Percentiles rank a stretch among this genome's conserved stretches.
These are phyloP conservation scores for Halocafeteria seosinensis DNA, from an alignment of 108 stramenopile genomes.

Conservation along the genomic window DNA sequence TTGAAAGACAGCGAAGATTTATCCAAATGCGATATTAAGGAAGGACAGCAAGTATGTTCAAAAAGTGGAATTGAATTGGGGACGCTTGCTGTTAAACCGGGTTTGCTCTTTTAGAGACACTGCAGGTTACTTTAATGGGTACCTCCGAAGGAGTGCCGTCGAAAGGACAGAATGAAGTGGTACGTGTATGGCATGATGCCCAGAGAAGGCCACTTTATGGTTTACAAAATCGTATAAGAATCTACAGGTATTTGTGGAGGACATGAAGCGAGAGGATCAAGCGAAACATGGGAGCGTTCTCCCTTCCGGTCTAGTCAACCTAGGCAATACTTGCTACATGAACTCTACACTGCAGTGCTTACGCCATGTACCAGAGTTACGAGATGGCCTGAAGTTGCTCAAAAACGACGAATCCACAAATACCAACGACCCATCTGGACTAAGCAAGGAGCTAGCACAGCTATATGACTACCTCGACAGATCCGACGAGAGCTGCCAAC, in stretches of 20 bases:
- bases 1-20: constrained; percentile 65
- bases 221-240: not conserved
- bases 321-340: constrained; percentile 97
- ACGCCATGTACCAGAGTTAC: constrained; percentile 59
- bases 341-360: constrained; percentile 88
- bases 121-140: constrained; percentile 82
- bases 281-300: constrained; percentile 20
- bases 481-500: not conserved
- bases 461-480: constrained; percentile 28
- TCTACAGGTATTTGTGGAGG: constrained; percentile 70
- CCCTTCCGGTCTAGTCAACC: constrained; percentile 79
- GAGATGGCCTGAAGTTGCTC: constrained; percentile 50
- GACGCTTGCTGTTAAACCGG: not conserved
- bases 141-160: constrained; percentile 53
- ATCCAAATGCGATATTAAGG: not conserved
- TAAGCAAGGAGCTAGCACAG: constrained; percentile 24
- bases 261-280: constrained; percentile 46
- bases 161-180: constrained; percentile 49
- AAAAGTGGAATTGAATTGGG: not conserved
- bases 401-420: no score
- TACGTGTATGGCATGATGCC: not conserved
- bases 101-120: constrained; percentile 26
- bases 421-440: not conserved
- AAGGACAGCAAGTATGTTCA: not conserved
- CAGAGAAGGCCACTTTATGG: not conserved